These are phyloP conservation scores for Peronospora belbahrii DNA, from an alignment of 352 stramenopile species.

Conservation along the genomic window DNA sequence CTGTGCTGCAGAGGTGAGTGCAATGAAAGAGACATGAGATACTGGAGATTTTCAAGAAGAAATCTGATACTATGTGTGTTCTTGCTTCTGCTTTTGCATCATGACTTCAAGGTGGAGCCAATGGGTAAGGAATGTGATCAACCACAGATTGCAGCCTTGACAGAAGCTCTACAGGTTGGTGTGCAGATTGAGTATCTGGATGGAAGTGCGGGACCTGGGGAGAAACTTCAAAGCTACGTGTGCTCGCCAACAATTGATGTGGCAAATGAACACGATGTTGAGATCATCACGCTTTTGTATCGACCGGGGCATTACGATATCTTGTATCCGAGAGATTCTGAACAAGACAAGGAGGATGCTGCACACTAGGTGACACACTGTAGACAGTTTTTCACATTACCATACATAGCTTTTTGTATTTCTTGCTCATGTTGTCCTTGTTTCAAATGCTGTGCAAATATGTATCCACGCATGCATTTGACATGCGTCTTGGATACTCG, in stretches of 20 bases:
- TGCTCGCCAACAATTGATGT: constrained; percentile 26
- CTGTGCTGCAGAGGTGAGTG: constrained; percentile 58
- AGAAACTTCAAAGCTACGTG: constrained; percentile 59
- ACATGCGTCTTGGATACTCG: not conserved
- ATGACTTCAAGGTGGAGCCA: constrained; percentile 72
- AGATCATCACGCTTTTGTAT: constrained; percentile 85
- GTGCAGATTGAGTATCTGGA: constrained; percentile 93
- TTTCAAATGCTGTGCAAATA: not conserved
- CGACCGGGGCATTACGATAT: constrained; percentile 94
- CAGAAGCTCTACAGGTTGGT: constrained; percentile 81
- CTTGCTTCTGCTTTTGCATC: not conserved
- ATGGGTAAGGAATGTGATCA: constrained; percentile 92
- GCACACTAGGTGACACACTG: not conserved
- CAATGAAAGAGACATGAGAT: not conserved
- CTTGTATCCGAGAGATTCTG: constrained; percentile 60
- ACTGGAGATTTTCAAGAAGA: not conserved
- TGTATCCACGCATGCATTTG: not conserved
- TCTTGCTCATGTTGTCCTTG: constrained; percentile 12
- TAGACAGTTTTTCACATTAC: constrained; percentile 4
- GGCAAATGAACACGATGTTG: constrained; percentile 11
- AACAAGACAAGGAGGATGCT: constrained; percentile 3
- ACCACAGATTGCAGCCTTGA: constrained; percentile 88
- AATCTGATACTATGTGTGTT: not conserved
- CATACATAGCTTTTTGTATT: constrained; percentile 6
- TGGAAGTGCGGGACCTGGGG: constrained; percentile 45